Evolutionary conservation across 2,329 filamentous ascomycete genomes (phyloP).

Genomic region (Diplocarpon rosae): DNA sequence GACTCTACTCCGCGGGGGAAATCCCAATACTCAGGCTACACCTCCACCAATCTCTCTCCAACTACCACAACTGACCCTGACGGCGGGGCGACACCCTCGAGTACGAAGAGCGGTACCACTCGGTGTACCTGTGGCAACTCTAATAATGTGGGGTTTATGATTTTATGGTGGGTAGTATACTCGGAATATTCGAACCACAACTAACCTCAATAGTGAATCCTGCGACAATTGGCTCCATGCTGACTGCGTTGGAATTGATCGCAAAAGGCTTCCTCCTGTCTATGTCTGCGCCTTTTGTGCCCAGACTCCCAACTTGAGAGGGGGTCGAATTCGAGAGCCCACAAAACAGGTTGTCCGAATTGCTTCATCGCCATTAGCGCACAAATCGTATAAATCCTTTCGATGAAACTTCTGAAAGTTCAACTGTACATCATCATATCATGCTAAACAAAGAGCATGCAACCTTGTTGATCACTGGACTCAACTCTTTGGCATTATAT

Average conservation of each 20-base stretch:
- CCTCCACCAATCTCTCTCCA: constrained; percentile 35
- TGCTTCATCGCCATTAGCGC: constrained; percentile 32
- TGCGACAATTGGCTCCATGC: constrained; percentile 57
- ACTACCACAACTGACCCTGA: constrained; percentile 40
- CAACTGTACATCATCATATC: too few species aligned
- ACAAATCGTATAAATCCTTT: constrained; percentile 34
- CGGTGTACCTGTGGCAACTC: constrained; percentile 43
- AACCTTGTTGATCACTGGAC: too few species aligned
- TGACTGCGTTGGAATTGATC: constrained; percentile 49
- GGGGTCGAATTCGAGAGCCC: constrained; percentile 35
- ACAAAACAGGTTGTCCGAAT: constrained; percentile 12
- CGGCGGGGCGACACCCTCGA: constrained; percentile 35
- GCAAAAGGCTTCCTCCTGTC: constrained; percentile 43
- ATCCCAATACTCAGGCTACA: constrained; percentile 16
- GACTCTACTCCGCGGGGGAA: constrained; percentile 14
- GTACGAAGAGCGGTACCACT: constrained; percentile 29
- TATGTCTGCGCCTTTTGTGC: constrained; percentile 56
- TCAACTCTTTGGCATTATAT: too few species aligned
- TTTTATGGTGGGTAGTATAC: constrained; percentile 45
- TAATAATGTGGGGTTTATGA: constrained; percentile 42
- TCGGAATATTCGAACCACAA: constrained; percentile 7
- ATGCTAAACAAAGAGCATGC: too few species aligned
- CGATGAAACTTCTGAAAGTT: constrained; percentile 21
- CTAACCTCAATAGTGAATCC: constrained; percentile 38
- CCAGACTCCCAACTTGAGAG: constrained; percentile 44